Base-by-base conservation (phyloP, 495 filamentous ascomycete species). In the Tuber magnatum region DNA sequence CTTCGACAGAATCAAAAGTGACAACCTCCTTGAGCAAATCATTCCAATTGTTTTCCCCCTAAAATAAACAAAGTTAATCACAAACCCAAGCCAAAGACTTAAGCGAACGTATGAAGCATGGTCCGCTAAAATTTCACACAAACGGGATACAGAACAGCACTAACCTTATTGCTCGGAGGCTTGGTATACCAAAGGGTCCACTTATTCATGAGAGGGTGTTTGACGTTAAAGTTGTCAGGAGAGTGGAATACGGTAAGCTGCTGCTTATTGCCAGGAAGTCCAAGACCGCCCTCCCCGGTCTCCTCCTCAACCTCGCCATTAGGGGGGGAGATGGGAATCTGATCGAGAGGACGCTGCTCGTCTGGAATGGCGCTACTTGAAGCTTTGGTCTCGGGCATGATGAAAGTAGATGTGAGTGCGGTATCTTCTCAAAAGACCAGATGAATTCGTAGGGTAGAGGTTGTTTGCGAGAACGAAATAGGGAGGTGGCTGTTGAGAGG, bases 141-240 rank as follows among this genome's bases (percentile, higher is more conserved):
- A 41, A 5, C 44, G 44, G n/a, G 74, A 32, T 39, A 24, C 10
- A 14, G 32, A 42, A 20, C 41, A 48, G 32, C 28, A 73, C 88
- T 71, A 81, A 97, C 95, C 92, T 97, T 98, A 85, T 93, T 94
- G 83, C 91, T 95, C 48, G 95, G 93, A 43, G 95, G 95, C 88
- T 99, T 99, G 82, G 95, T 99, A 86, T 98, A 99, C 95, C 95
- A 99, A 71, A 99, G 86, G 35, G 96, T 98, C 95, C 95, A 99
- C 81, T 92, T 90, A 85, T 97, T 91, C 88, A 95, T 93, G 71
- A 99, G 86, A 61, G 94, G 94, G 84, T 99, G 95, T 87, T 98
- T 98, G 83, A 97, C 94, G 82, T 96, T 98, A 88, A 99, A 99
- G 87, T 97, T 97, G 72, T 97, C 92, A 71, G 93, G 90, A 86